These are phyloP conservation scores for Wickerhamiella spandovensis DNA, from an alignment of 805 yeast species.

Conservation along the genomic window DNA sequence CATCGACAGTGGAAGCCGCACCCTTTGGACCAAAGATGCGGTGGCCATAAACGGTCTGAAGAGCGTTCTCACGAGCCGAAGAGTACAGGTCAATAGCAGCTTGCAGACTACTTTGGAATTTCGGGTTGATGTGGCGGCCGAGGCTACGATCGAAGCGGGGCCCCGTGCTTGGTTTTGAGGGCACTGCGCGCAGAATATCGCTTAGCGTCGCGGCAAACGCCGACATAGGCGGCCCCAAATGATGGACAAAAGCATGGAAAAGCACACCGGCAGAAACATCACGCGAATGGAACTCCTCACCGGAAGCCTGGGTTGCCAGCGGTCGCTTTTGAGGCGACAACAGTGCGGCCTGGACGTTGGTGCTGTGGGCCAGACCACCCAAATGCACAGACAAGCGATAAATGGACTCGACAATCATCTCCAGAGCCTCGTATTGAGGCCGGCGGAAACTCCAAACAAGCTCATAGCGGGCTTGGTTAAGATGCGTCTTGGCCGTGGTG, in stretches of 20 bases:
- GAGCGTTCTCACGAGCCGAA: slow-evolving; percentile 42
- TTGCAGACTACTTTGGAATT: slow-evolving; percentile 29
- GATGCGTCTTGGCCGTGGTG: slow-evolving; percentile 26
- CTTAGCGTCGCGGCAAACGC: slow-evolving; percentile 51
- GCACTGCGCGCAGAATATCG: slow-evolving; percentile 32
- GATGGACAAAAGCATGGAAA: slow-evolving; percentile 51
- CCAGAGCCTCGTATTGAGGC: slow-evolving; percentile 34
- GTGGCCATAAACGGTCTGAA: slow-evolving; percentile 44
- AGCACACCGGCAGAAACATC: slow-evolving; percentile 27
- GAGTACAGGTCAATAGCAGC: slow-evolving; percentile 45
- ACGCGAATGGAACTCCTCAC: background rate
- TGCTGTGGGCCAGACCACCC: slow-evolving; percentile 55
- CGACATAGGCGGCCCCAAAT: slow-evolving; percentile 61
- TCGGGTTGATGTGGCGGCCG: slow-evolving; percentile 30
- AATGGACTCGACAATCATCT: slow-evolving; percentile 28
- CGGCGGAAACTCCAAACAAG: slow-evolving; percentile 42
- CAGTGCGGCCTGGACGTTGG: slow-evolving; percentile 51
- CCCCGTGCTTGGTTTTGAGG: slow-evolving; percentile 11
- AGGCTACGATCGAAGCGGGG: slow-evolving; percentile 36
- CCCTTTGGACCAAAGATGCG: slow-evolving; percentile 29
- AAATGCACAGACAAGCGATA: slow-evolving; percentile 40
- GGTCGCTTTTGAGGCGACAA: slow-evolving; percentile 22
- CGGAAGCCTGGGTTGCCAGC: background rate
- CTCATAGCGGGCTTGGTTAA: slow-evolving; percentile 55
- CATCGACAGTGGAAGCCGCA: slow-evolving; percentile 34